Conservation (phyloP, 176 grass and related monocot species). For the Puya raimondii region DNA sequence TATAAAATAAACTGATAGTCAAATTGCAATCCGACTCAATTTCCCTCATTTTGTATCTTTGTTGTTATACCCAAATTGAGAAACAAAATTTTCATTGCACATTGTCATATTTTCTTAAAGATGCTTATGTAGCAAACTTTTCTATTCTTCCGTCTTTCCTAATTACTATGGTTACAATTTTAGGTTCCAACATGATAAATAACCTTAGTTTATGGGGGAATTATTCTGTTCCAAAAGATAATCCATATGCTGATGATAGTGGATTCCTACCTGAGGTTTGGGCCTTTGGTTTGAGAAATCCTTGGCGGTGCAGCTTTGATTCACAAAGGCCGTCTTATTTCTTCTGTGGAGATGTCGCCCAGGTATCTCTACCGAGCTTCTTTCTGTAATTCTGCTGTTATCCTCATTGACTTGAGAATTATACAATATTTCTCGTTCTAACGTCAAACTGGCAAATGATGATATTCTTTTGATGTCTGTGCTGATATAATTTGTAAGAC, state of each 20-base stretch:
- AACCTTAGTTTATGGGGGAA: conserved; percentile 45
- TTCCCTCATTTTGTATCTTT: too few relatives aligned
- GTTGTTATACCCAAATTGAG: too few relatives aligned
- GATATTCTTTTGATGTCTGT: too few relatives aligned
- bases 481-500: too few relatives aligned
- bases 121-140: background rate
- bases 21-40: too few relatives aligned
- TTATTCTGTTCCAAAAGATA: conserved; percentile 74
- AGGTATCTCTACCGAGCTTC: conserved; percentile 28
- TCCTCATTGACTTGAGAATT: background rate
- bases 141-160: background rate
- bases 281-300: conserved; percentile 65
- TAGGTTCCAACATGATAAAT: conserved; percentile 11
- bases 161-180: background rate
- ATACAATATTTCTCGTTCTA: background rate
- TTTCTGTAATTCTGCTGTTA: background rate
- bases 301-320: conserved; percentile 84
- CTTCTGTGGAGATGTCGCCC: conserved; percentile 58
- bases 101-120: too few relatives aligned
- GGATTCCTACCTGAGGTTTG: conserved; percentile 60
- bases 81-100: too few relatives aligned
- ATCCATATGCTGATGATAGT: conserved; percentile 36
- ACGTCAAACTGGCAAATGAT: too few relatives aligned
- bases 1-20: too few relatives aligned
- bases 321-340: conserved; percentile 46